Conservation (phyloP, 768 basidiomycete species). For the Boletus patriciae region DNA sequence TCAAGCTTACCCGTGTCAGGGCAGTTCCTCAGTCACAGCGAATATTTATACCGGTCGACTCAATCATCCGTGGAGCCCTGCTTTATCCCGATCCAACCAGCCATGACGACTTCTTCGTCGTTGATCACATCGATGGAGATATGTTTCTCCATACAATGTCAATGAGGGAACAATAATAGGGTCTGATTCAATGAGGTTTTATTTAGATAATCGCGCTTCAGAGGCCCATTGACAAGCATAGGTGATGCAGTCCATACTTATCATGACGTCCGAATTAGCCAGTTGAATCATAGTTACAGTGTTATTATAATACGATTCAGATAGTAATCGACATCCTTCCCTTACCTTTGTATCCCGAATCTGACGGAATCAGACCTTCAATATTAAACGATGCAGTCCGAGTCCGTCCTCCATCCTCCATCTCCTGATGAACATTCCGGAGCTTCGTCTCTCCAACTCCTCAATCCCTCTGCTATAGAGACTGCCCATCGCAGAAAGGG, state of each 20-base stretch:
- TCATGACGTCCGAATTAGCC: too few relatives aligned
- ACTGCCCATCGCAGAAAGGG: constrained; percentile 50
- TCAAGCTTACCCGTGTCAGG: constrained; percentile 1
- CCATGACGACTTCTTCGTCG: neutral
- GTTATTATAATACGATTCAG: too few relatives aligned
- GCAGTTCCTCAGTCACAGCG: neutral
- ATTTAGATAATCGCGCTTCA: too few relatives aligned
- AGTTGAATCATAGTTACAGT: too few relatives aligned
- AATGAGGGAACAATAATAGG: neutral
- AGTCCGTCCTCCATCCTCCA: constrained; percentile 13
- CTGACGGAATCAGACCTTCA: too few relatives aligned
- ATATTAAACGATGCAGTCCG: too few relatives aligned
- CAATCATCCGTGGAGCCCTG: neutral
- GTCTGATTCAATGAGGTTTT: too few relatives aligned
- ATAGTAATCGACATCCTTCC: too few relatives aligned
- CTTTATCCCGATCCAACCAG: neutral
- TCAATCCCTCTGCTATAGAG: constrained; percentile 41
- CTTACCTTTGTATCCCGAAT: too few relatives aligned
- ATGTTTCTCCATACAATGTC: neutral
- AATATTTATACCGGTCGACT: neutral
- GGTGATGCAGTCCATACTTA: too few relatives aligned
- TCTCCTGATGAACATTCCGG: constrained; percentile 55
- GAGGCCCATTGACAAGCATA: too few relatives aligned
- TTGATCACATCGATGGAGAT: neutral
- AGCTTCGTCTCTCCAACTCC: constrained; percentile 51